phyloP scores from a whole-genome alignment of 2,329 filamentous ascomycete species.

The Ilyonectria mors-panacis region DNA sequence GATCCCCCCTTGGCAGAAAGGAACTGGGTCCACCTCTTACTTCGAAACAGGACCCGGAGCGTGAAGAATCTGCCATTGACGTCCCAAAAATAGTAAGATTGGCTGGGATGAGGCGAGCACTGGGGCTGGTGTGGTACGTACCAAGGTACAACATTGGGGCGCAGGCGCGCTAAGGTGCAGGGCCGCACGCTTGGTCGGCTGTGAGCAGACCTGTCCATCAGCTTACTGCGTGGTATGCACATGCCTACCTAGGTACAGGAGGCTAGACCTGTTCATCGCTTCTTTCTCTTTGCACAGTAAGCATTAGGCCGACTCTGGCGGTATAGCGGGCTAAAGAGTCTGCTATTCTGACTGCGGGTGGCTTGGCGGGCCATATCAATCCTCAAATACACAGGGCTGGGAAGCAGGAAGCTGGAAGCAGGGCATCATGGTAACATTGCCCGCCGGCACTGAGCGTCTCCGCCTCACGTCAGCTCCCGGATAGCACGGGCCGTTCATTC shows the following conservation, averaged over 20 bases:
- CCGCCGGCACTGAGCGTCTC: conserved; percentile 26
- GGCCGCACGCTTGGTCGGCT: conserved; percentile 9
- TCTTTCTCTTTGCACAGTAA: conserved; percentile 21
- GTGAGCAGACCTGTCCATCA: conserved; percentile 19
- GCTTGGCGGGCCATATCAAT: conserved; percentile 14
- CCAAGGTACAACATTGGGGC: conserved; percentile 33
- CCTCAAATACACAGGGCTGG: conserved; percentile 26
- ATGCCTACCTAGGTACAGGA: conserved; percentile 5
- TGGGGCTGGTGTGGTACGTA: conserved; percentile 33
- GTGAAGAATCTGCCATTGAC: conserved; percentile 37
- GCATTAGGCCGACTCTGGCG: conserved; percentile 22
- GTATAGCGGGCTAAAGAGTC: conserved; percentile 7
- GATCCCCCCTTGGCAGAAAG: conserved; percentile 31
- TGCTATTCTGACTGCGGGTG: conserved; percentile 22
- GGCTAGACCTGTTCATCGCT: conserved; percentile 12
- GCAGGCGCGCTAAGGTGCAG: conserved; percentile 30
- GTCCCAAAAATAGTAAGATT: conserved; percentile 49
- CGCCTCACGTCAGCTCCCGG: conserved; percentile 31
- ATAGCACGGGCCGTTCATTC: neutral
- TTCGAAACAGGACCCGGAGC: conserved; percentile 40
- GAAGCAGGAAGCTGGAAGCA: conserved; percentile 10
- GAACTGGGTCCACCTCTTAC: conserved; percentile 35
- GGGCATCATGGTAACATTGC: neutral
- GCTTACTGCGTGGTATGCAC: conserved; percentile 18
- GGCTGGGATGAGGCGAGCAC: conserved; percentile 39